Evolutionary conservation across 2,329 filamentous ascomycete genomes (phyloP), one percentile per base, ranked within the genome.

Genomic region (Albifimbria verrucaria): DNA sequence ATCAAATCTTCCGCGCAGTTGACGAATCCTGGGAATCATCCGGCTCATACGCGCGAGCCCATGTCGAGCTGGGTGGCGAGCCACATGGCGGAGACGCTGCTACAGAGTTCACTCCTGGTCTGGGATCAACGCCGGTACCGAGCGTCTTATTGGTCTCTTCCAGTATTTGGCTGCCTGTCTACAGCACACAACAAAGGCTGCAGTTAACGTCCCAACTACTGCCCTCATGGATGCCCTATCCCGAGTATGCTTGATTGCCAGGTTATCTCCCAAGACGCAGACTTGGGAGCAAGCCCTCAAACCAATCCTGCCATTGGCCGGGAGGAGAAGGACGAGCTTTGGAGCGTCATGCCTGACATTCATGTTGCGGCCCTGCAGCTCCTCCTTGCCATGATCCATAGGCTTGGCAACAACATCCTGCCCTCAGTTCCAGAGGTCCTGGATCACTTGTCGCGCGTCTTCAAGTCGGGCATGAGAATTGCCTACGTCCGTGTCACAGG

Each of bases 311-410:
- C 90, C 57, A 83, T 94, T 57, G 80, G 85, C 26, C 83, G 88
- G 55, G 89, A 95, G 48, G 93, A 97, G 70, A 87, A 87, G 55
- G 90, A 96, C 50, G 83, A 86, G 44, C 77, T 97, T 3, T 92
- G 89, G 82, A 74, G 80, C 46, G 76, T 83, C 18, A 77, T 97
- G 11, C 89, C 92, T 4, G 77, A 81, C 10, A 81, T 97, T 39
- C 91, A 97, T 63, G 71, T 85, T 15, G 84, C 88, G 15, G 81
- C 83, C n/a, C 72, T 96, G 51, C 70, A 80, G 21, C 70, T 96
- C 2, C 71, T 90, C 21, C 68, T 77, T 9, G 70, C 75, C 11
- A 65, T 94, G 45, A 66, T 83, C 21, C 68, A 76, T 51, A 80
- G 87, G 11, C 75, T 92, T 22, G 79, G 78, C 25, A 71, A 73